Percentiles rank a stretch among this genome's conserved stretches.
phyloP scores from a whole-genome alignment of 2,329 filamentous ascomycete species.

The Venturia carpophila region DNA sequence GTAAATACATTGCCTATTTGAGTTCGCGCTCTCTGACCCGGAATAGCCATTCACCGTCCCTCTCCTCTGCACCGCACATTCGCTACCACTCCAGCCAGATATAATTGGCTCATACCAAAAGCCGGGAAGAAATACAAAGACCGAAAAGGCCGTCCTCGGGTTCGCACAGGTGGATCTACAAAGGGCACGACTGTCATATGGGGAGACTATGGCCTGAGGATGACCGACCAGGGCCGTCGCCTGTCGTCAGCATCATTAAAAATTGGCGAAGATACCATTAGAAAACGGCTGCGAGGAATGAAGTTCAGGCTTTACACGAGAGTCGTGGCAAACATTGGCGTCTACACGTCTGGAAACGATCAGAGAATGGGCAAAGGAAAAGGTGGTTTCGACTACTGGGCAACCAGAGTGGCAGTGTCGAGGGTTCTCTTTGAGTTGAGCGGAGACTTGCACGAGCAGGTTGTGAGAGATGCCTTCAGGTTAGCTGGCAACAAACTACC shows the following conservation, averaged over 20 bases:
- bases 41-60: constrained; percentile 1
- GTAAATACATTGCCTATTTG: neutral
- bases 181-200: constrained; percentile 93
- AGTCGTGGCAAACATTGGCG: constrained; percentile 85
- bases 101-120: constrained; percentile 76
- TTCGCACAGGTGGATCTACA: constrained; percentile 80
- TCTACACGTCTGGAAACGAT: constrained; percentile 93
- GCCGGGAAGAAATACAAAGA: constrained; percentile 79
- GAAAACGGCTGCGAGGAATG: constrained; percentile 76
- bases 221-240: constrained; percentile 86
- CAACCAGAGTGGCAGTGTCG: constrained; percentile 78
- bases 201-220: constrained; percentile 91
- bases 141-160: constrained; percentile 75
- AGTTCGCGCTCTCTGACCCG: neutral
- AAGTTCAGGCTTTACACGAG: constrained; percentile 90
- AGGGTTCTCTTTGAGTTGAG: constrained; percentile 89
- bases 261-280: constrained; percentile 90
- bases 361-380: constrained; percentile 99
- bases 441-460: constrained; percentile 87
- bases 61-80: constrained; percentile 49
- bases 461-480: constrained; percentile 87
- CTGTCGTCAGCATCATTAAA: constrained; percentile 81
- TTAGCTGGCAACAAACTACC: constrained; percentile 92
- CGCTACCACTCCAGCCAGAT: constrained; percentile 56
- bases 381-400: constrained; percentile 95